A percentile compares a stretch with the other conserved stretches of the same genome.
Evolutionary conservation across 2,329 filamentous ascomycete species (phyloP).

Genomic region (Monascus ruber): DNA sequence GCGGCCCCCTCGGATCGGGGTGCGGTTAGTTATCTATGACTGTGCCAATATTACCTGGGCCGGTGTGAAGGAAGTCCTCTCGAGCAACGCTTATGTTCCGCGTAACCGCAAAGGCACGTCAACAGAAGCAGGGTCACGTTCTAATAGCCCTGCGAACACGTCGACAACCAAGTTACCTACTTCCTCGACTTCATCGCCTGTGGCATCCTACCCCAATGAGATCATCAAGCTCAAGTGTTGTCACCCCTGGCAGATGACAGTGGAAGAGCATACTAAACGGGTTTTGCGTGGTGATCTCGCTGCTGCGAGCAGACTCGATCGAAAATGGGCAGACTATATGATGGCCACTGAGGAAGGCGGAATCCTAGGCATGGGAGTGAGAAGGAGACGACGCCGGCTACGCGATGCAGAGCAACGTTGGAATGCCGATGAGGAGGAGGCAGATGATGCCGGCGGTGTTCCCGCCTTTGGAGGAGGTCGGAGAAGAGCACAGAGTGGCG

Average conservation of each 20-base stretch:
- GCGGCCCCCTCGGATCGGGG: constrained; percentile 44
- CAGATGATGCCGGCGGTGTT: constrained; percentile 21
- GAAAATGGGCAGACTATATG: constrained; percentile 92
- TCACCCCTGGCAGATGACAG: constrained; percentile 89
- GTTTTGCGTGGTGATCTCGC: constrained; percentile 66
- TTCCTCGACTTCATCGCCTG: constrained; percentile 13
- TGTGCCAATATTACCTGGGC: constrained; percentile 89
- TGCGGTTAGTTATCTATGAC: constrained; percentile 78
- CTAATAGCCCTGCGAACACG: constrained; percentile 1
- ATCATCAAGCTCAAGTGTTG: constrained; percentile 85
- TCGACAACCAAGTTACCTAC: constrained; percentile 3
- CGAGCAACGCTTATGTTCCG: constrained; percentile 65
- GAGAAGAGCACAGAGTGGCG: constrained; percentile 52
- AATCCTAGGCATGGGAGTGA: constrained; percentile 45
- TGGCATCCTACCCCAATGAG: constrained; percentile 53
- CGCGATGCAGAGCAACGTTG: constrained; percentile 72
- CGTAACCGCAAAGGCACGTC: constrained; percentile 30
- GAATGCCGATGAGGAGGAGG: constrained; percentile 65
- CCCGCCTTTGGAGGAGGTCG: constrained; percentile 39
- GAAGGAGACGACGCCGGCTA: constrained; percentile 63
- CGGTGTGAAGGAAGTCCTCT: constrained; percentile 75
- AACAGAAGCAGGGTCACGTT: constrained; percentile 1
- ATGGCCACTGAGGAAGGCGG: constrained; percentile 78
- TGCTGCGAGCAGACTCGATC: constrained; percentile 66
- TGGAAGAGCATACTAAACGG: constrained; percentile 83